These are phyloP conservation scores for Drechslerella dactyloides DNA, from an alignment of 2,329 filamentous ascomycete species.

Conservation along the genomic window DNA sequence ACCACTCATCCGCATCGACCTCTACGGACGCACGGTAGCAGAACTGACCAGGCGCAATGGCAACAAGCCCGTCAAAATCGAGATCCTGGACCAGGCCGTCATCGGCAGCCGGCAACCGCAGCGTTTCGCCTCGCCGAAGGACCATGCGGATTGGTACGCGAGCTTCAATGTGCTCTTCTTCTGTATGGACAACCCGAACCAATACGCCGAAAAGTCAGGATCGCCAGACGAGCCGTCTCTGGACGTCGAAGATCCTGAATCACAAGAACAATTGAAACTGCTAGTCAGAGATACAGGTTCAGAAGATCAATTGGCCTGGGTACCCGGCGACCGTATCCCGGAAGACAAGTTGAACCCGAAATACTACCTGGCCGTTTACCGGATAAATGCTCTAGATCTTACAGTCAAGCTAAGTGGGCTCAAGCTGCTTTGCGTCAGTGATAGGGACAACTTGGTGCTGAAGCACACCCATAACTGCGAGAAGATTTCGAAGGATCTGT, in stretches of 20 bases:
- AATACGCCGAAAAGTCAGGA: no score
- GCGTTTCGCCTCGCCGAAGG: slow-evolving; percentile 19
- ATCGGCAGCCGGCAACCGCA: slow-evolving; percentile 15
- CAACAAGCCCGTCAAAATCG: slow-evolving; percentile 13
- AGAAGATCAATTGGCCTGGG: no score
- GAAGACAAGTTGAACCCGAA: no score
- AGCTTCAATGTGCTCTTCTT: slow-evolving; percentile 35
- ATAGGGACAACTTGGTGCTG: slow-evolving; percentile 22
- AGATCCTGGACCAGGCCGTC: slow-evolving; percentile 20
- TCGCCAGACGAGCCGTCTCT: no score
- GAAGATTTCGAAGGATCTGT: slow-evolving; percentile 18
- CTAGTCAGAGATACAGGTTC: no score
- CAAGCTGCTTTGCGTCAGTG: slow-evolving; percentile 18
- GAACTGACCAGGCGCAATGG: slow-evolving; percentile 31
- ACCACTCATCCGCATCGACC: slow-evolving; percentile 29
- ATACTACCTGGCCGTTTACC: no score
- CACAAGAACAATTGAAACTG: no score
- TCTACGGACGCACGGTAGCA: slow-evolving; percentile 10
- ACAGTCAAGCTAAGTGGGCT: slow-evolving; percentile 12
- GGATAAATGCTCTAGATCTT: slow-evolving; percentile 25
- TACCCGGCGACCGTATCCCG: no score
- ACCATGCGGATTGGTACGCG: slow-evolving; percentile 38
- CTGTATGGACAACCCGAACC: slow-evolving; percentile 18
- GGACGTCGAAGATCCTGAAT: no score
- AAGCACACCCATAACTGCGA: slow-evolving; percentile 32